phyloP scores from a whole-genome alignment of 306 rosid species.

The Mimosa bimucronata region DNA sequence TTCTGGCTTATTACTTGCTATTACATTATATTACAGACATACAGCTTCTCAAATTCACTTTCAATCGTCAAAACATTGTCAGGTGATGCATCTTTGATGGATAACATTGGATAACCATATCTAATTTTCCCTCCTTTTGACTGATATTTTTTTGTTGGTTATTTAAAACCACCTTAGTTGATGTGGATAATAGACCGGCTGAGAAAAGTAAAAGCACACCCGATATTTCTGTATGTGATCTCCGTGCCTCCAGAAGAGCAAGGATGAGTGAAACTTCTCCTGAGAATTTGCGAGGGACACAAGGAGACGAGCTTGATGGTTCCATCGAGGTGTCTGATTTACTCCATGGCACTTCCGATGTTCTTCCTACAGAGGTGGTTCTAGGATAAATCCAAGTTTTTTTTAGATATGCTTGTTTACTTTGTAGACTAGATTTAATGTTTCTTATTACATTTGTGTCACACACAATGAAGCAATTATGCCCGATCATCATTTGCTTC shows the following conservation, averaged over 20 bases:
- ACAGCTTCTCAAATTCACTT: slow-evolving; percentile 78
- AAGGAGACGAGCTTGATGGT: slow-evolving; percentile 39
- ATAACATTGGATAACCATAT: slow-evolving; percentile 31
- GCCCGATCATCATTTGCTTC: not conserved
- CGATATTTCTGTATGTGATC: slow-evolving; percentile 44
- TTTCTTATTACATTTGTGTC: slow-evolving; percentile 3
- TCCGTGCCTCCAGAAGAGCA: slow-evolving; percentile 43
- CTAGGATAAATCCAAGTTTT: slow-evolving; percentile 6
- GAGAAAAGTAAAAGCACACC: slow-evolving; percentile 62
- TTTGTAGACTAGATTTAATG: not conserved
- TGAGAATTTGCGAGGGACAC: slow-evolving; percentile 32
- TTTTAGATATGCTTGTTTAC: not conserved
- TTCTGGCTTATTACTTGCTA: slow-evolving; percentile 30
- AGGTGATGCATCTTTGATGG: slow-evolving; percentile 62
- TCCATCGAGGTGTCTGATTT: slow-evolving; percentile 45
- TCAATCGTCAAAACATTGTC: slow-evolving; percentile 85
- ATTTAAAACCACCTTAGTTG: slow-evolving; percentile 57
- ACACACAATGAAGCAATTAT: not conserved
- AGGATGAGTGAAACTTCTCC: slow-evolving; percentile 38
- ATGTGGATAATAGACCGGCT: slow-evolving; percentile 56
- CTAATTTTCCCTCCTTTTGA: slow-evolving; percentile 36
- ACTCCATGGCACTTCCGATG: slow-evolving; percentile 53
- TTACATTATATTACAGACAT: slow-evolving; percentile 70
- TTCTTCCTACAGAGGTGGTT: slow-evolving; percentile 72
- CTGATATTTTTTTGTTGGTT: slow-evolving; percentile 35